Conservation (phyloP, 2,329 filamentous ascomycete genomes). For the Waltergamsia citrina region DNA sequence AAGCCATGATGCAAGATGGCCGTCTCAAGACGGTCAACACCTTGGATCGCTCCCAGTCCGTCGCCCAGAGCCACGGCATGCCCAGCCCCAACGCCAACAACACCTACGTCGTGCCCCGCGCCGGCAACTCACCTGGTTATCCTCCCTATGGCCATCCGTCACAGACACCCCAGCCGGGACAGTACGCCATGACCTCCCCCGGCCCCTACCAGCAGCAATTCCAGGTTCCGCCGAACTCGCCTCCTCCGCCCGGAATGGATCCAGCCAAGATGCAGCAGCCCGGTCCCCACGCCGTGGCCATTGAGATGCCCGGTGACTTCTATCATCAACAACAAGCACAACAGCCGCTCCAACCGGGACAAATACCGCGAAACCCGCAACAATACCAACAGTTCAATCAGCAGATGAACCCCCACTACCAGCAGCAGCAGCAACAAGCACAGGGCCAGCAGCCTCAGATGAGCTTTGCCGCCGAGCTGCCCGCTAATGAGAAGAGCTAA, state of each 20-base stretch:
- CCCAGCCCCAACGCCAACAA: conserved; percentile 8
- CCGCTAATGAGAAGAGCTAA: too few relatives aligned
- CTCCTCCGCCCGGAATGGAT: conserved; percentile 14
- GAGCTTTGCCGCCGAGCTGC: neutral
- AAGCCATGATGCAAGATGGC: conserved; percentile 58
- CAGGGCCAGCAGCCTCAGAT: too few relatives aligned
- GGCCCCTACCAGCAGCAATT: conserved; percentile 11
- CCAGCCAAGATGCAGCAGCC: conserved; percentile 10
- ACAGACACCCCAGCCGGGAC: conserved; percentile 8
- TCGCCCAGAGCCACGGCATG: too few relatives aligned
- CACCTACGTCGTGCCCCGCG: conserved; percentile 11
- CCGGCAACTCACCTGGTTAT: too few relatives aligned
- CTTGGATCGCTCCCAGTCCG: conserved; percentile 33
- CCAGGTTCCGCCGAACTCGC: conserved; percentile 10
- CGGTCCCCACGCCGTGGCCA: too few relatives aligned
- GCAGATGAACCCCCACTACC: too few relatives aligned
- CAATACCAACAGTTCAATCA: too few relatives aligned
- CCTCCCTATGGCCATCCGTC: too few relatives aligned
- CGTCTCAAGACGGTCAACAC: conserved; percentile 50
- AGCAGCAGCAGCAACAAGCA: too few relatives aligned
- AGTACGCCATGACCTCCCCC: conserved; percentile 7
- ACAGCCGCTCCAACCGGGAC: conserved; percentile 15
- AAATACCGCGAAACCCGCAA: conserved; percentile 11
- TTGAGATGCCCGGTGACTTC: conserved; percentile 41
- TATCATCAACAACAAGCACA: conserved; percentile 28